Evolutionary conservation across 2,329 filamentous ascomycete species (phyloP).

Genomic region (Diaporthe sp.): DNA sequence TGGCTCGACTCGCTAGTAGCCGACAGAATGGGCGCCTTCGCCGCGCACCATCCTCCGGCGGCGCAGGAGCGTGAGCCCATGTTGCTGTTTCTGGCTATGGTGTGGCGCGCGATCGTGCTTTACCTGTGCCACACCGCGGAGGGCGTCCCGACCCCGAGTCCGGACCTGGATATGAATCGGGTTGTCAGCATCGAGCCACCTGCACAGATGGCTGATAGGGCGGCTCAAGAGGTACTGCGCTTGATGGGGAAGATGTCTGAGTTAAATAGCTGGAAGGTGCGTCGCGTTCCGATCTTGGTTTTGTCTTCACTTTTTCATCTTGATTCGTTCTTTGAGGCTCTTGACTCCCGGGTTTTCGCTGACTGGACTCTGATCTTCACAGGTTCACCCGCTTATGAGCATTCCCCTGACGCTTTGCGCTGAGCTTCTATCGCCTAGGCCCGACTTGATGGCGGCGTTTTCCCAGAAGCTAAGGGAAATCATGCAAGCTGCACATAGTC

Average conservation of each 20-base stretch:
- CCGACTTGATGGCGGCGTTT: background rate
- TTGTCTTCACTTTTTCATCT: background rate
- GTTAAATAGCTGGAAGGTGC: constrained; percentile 25
- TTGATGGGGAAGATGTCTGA: constrained; percentile 14
- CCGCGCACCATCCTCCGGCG: constrained; percentile 38
- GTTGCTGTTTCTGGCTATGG: constrained; percentile 46
- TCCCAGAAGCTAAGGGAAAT: background rate
- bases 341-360: background rate
- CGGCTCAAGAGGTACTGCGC: background rate
- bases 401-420: background rate
- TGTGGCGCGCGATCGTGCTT: constrained; percentile 32
- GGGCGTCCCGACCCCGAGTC: background rate
- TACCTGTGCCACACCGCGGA: constrained; percentile 6
- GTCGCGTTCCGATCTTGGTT: background rate
- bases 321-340: too few species aligned
- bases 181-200: background rate
- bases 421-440: constrained; percentile 8
- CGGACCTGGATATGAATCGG: background rate
- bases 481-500: constrained; percentile 8
- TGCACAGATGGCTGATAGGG: background rate
- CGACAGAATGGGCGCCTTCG: constrained; percentile 39
- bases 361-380: too few species aligned
- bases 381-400: constrained; percentile 29
- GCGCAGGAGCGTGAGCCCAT: constrained; percentile 45
- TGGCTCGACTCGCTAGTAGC: constrained; percentile 45